Conservation (phyloP, 129 eudicot genomes). For the Tagetes patula region DNA sequence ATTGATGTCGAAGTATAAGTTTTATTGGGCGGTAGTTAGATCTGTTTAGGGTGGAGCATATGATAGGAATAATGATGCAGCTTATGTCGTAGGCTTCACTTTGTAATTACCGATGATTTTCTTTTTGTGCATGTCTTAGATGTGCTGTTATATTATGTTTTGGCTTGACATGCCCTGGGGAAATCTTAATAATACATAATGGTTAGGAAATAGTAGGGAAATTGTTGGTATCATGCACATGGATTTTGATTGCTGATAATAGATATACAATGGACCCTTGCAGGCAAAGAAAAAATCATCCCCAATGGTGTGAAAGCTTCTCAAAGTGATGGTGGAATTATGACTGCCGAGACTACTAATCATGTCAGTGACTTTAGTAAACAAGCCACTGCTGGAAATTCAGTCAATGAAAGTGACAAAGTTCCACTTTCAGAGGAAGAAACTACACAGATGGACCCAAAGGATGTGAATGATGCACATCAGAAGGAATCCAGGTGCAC, state of each 20-base stretch:
- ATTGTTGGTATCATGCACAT: conserved; percentile 17
- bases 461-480: conserved; percentile 38
- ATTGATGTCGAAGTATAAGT: not conserved
- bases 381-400: conserved; percentile 20
- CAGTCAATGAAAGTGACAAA: conserved; percentile 23
- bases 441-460: conserved; percentile 27
- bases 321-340: conserved; percentile 24
- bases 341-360: conserved; percentile 30
- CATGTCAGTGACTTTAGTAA: conserved; percentile 15
- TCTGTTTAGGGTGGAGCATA: conserved; percentile 5
- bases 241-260: conserved; percentile 31
- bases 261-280: conserved; percentile 38
- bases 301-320: conserved; percentile 29
- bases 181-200: conserved; percentile 9
- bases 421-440: conserved; percentile 27
- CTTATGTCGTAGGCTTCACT: not conserved
- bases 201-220: conserved; percentile 22
- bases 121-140: conserved; percentile 9
- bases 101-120: not conserved
- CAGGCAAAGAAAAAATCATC: conserved; percentile 40
- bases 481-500: conserved; percentile 50
- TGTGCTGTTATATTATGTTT: not conserved
- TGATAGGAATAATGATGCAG: not conserved
- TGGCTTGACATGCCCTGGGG: conserved; percentile 6
- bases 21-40: not conserved